Conservation (phyloP, 2,329 filamentous ascomycete genomes). For the Aureobasidium lini region DNA sequence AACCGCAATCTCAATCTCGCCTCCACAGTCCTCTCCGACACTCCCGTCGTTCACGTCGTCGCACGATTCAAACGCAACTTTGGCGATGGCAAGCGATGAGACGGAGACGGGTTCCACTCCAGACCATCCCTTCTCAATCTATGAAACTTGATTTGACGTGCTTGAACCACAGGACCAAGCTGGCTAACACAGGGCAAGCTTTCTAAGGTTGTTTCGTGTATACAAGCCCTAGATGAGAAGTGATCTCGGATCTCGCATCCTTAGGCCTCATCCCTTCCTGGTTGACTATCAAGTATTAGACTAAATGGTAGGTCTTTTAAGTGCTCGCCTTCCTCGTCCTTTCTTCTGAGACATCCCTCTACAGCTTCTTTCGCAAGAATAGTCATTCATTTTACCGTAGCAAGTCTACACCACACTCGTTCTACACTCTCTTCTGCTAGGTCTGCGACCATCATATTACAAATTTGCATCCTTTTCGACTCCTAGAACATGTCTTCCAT, state of each 20-base stretch:
- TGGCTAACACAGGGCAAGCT: neutral
- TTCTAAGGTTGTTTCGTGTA: slow-evolving; percentile 10
- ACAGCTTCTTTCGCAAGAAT: neutral
- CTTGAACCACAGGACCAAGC: neutral
- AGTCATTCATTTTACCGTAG: slow-evolving; percentile 2
- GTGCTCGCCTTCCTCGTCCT: neutral
- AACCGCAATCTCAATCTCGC: slow-evolving; percentile 1
- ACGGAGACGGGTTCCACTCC: neutral
- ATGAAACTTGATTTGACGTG: neutral
- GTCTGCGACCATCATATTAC: neutral
- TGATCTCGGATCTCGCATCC: slow-evolving; percentile 4
- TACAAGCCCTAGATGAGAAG: slow-evolving; percentile 6
- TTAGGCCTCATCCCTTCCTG: neutral
- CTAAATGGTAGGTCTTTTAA: neutral
- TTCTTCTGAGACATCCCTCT: neutral
- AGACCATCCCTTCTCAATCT: neutral
- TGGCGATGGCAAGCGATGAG: neutral
- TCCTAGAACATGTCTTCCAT: slow-evolving; percentile 14
- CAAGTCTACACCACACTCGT: slow-evolving; percentile 6
- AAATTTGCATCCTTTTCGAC: neutral
- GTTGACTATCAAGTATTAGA: neutral
- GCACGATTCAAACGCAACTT: neutral
- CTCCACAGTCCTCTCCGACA: neutral
- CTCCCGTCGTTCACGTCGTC: neutral
- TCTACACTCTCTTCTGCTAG: neutral